Evolutionary conservation across 371 early-diverging fungal species (phyloP), one percentile per base, ranked within the genome.

Genomic region (Fennellomyces sp.): DNA sequence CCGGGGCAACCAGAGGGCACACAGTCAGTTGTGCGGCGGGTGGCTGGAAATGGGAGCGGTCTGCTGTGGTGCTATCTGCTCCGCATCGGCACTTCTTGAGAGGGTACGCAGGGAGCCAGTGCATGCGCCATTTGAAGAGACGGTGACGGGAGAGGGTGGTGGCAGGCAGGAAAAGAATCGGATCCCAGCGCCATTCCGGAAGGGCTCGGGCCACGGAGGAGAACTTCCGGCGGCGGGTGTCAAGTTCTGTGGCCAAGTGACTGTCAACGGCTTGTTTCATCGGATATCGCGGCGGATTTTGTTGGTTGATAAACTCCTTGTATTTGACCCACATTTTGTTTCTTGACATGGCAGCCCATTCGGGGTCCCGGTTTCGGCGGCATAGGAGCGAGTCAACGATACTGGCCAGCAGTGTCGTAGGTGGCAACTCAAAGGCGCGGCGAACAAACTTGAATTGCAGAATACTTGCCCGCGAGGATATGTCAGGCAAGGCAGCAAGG

Each of bases 121-220:
- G 28, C 41, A 56, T 25, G 19, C 56, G 45, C 56, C 56, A 56
- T 26, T 56, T 33, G 11, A 55, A 17, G 21, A 55, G 41, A 3
- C 56, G 56, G 23, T 56, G 56, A 1, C 45, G 56, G 19, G 35
- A 41, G 13, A n/a, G 25, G 10, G 5, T 29, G 23, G 41, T 11
- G 11, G 10, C 25, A 0, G 56, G 56, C 10, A 56, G 29, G 13
- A 27, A 42, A 10, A 42, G 11, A 27, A 56, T 23, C 27, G 56
- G 56, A 21, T 56, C 56, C 15, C n/a, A 23, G 8, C 8, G 29
- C 19, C 53, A 35, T 1, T 15, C 2, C 10, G 53, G 33, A 1
- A 17, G 53, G 5, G 27, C 15, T 13, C 33, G 33, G 25, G 25
- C 26, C 19, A 50, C 26, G 8, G 50, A 2, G 13, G 50, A 13